Evolutionary conservation across 202 grass and related monocot species (phyloP).

Genomic region (Schoenoplectus tabernaemontani): DNA sequence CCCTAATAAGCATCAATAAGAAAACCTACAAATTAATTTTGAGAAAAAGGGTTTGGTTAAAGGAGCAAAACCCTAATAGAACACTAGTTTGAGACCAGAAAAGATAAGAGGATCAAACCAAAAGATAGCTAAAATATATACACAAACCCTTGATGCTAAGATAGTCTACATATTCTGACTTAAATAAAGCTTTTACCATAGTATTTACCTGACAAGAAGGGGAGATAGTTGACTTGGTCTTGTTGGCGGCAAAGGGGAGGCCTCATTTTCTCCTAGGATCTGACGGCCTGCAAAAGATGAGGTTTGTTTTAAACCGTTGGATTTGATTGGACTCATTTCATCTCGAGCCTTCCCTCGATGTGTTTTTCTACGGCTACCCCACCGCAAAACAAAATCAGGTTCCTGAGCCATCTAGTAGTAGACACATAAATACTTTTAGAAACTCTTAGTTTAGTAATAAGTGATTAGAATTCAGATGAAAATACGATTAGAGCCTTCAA

Average conservation of each 20-base stretch:
- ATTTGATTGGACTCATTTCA: conserved; percentile 31
- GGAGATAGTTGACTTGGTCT: conserved; percentile 34
- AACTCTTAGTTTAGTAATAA: neutral
- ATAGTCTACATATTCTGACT: conserved; percentile 21
- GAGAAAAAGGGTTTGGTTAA: neutral
- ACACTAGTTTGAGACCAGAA: neutral
- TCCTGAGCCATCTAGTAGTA: conserved; percentile 48
- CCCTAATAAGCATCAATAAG: neutral
- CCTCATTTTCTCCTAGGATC: conserved; percentile 39
- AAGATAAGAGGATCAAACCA: neutral
- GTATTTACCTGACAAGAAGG: conserved; percentile 48
- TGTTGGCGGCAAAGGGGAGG: conserved; percentile 30
- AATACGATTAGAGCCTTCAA: neutral
- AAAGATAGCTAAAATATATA: neutral
- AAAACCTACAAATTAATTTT: neutral
- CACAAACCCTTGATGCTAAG: neutral
- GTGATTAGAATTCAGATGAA: neutral
- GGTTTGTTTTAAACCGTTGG: conserved; percentile 30
- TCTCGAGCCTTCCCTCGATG: conserved; percentile 54
- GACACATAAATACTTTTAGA: neutral
- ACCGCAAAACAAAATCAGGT: conserved; percentile 58
- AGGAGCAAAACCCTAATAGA: neutral
- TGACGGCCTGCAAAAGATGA: conserved; percentile 36
- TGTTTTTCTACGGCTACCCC: conserved; percentile 77
- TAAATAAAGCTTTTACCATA: neutral